Evolutionary conservation across 805 yeast species (phyloP), one percentile per base, ranked within the genome.

Genomic region (Ogataea paradorogensis): DNA sequence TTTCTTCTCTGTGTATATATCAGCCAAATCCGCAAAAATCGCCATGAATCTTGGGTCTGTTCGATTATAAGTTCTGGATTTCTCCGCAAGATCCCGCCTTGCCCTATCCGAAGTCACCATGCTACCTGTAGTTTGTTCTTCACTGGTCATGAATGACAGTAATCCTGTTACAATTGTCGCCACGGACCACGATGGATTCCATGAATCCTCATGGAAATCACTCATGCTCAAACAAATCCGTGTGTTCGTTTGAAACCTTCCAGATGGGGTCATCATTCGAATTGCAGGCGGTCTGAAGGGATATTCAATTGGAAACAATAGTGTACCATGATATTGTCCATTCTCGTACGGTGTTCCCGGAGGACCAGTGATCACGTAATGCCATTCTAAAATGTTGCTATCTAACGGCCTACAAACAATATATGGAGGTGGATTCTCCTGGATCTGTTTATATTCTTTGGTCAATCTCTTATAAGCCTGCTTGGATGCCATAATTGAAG

Each of bases 121-220:
- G 7, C 91, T 80, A 0, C 97, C 97, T 0, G 96, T 82, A 2
- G 96, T 86, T 18, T 74, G 66, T 51, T 90, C 97, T 43, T 77
- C 76, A 8, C 93, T 82, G 1, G 95, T 87, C 98, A 90, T 90
- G 56, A 90, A 90, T 58, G 95, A 86, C 49, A 90, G 67, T 26
- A 90, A 67, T 0, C 97, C 98, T 9, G 81, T 85, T 51, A 90
- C 70, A 15, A 90, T 90, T 0, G 97, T 89, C 24, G 87, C 71
- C 18, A 90, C 96, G 31, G 89, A 80, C 97, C 97, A 90, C 6
- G 95, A 88, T 1, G 98, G 97, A 61, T 90, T 89, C 98, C 98
- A 90, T 1, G 84, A 69, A 60, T 89, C 93, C 3, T 96, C 96
- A 53, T 90, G 98, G 61, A 79, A 90, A 64, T 90, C 97, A 54